phyloP scores from a whole-genome alignment of 2,329 filamentous ascomycete species.

The Arthrinium phaeospermum region DNA sequence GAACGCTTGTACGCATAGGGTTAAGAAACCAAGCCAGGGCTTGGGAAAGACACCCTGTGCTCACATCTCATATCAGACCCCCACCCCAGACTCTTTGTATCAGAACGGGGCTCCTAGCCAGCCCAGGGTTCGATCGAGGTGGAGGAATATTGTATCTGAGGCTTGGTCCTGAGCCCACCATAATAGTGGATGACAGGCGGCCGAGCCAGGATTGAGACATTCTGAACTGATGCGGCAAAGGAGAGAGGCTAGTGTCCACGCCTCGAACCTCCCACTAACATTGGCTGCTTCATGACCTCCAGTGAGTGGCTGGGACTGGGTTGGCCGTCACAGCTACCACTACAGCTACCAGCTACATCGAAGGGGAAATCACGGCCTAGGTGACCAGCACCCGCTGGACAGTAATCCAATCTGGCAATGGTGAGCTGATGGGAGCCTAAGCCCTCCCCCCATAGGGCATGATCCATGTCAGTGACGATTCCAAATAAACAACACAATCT shows the following conservation, averaged over 20 bases:
- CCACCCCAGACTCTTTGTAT: slow-evolving; percentile 16
- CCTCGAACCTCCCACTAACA: slow-evolving; percentile 7
- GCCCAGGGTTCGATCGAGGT: slow-evolving; percentile 14
- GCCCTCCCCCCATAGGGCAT: not conserved
- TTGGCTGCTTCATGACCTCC: slow-evolving; percentile 2
- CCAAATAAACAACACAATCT: slow-evolving; percentile 12
- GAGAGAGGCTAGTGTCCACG: slow-evolving; percentile 17
- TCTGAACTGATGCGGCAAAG: slow-evolving; percentile 18
- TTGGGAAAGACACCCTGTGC: slow-evolving; percentile 14
- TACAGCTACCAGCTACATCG: not conserved
- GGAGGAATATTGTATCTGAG: slow-evolving; percentile 12
- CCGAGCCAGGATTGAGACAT: slow-evolving; percentile 18
- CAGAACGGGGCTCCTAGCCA: not conserved
- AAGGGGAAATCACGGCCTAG: not conserved
- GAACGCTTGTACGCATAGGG: slow-evolving; percentile 15
- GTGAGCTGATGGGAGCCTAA: not conserved
- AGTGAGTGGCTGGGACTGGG: not conserved
- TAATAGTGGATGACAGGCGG: slow-evolving; percentile 11
- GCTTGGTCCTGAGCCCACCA: slow-evolving; percentile 8
- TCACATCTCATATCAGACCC: slow-evolving; percentile 20
- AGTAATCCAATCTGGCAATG: not conserved
- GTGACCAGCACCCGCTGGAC: not conserved
- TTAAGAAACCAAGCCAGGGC: slow-evolving; percentile 9
- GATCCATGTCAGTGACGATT: slow-evolving; percentile 6
- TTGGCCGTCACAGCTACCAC: not conserved